Conservation (phyloP, 1,284 basidiomycete species). For the Papiliotrema fonsecae region DNA sequence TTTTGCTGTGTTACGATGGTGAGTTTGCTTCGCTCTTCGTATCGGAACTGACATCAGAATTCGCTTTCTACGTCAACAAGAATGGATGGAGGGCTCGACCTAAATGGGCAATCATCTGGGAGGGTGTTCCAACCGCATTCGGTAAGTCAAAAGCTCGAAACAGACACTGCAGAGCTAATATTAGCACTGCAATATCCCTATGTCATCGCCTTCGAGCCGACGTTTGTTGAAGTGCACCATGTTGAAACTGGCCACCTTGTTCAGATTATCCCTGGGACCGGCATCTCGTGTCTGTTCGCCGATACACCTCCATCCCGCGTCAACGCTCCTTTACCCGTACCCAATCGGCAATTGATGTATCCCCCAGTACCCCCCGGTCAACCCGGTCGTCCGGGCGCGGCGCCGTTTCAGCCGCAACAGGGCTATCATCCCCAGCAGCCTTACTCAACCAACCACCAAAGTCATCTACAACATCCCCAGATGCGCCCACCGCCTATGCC, state of each 20-base stretch:
- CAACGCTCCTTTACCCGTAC: slow-evolving; percentile 32
- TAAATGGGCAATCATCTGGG: slow-evolving; percentile 95
- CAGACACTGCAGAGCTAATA: not conserved
- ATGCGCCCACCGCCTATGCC: slow-evolving; percentile 11
- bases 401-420: not conserved
- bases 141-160: slow-evolving; percentile 55
- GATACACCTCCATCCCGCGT: slow-evolving; percentile 77
- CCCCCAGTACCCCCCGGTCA: slow-evolving; percentile 4
- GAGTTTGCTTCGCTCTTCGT: slow-evolving; percentile 29
- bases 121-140: slow-evolving; percentile 88
- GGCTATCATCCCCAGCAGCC: slow-evolving; percentile 4
- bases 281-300: slow-evolving; percentile 83
- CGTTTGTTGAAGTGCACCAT: slow-evolving; percentile 94
- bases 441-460: slow-evolving; percentile 2
- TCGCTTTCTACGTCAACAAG: slow-evolving; percentile 98
- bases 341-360: slow-evolving; percentile 35
- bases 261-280: slow-evolving; percentile 91
- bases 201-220: slow-evolving; percentile 93
- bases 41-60: slow-evolving; percentile 57
- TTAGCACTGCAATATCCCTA: slow-evolving; percentile 93
- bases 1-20: slow-evolving; percentile 97
- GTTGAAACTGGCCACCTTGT: slow-evolving; percentile 88
- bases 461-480: not conserved
- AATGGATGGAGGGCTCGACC: slow-evolving; percentile 86
- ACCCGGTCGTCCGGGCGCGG: not conserved